Evolutionary conservation across 2,329 filamentous ascomycete species (phyloP), one percentile per base, ranked within the genome.

Genomic region (Colletotrichum incanum): DNA sequence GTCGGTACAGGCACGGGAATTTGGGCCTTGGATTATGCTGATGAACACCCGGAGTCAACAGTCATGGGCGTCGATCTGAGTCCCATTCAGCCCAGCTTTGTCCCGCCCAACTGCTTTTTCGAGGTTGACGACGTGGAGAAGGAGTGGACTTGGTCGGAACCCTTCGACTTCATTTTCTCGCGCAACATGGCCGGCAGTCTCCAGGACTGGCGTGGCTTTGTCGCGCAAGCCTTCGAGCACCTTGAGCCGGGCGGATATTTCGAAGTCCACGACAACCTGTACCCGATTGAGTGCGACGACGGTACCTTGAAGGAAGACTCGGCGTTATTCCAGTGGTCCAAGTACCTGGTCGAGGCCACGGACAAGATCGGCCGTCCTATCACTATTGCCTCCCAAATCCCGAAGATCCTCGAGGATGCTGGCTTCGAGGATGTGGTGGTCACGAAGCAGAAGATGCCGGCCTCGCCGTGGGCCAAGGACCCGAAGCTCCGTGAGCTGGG

Each of bases 181-280:
- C 65, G 69, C 20, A 63, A 55, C 59, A 62, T 72, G 26, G 43
- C 50, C 14, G 56, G 56, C 9, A 49, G 56, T 26, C 63, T 72
- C 3, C 26, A 18, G 1, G 74, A 79, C 64, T 77, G 80, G 39
- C 76, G 77, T 3, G 61, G 65, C 31, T 80, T 82, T 74, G 79
- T 79, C 55, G 65, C 71, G 26, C 78, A 81, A 59, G 80, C 76
- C 9, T 75, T 73, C 26, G 71, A 71, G 16, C 52, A 82, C 67
- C 71, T 85, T 0, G 80, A 80, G 39, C 85, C 86, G 0, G 85
- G 86, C 31, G 85, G 85, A 43, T 86, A 84, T 80, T 3, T 87
- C 34, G 85, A 87, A 69, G 78, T 85, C 7, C 82, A 84, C 28
- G 79, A 81, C 7, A 75, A 77, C n/a, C 72, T 74, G 23, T 76